A percentile compares a stretch with the other conserved stretches of the same genome.
These are phyloP conservation scores for Blumeria graminis DNA, from an alignment of 2,329 filamentous ascomycete species.

Conservation along the genomic window DNA sequence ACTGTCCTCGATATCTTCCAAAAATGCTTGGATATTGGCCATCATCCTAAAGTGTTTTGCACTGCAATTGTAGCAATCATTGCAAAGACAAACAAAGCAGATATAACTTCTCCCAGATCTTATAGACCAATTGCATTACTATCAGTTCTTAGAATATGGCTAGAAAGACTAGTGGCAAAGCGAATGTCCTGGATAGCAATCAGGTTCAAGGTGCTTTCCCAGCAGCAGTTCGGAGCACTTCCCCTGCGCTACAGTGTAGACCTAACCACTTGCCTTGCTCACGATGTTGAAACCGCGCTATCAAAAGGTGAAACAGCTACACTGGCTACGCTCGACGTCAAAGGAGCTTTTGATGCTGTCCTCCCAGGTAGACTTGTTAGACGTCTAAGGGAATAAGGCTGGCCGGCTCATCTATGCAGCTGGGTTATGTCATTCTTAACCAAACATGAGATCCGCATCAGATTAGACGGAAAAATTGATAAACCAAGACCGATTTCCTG, in stretches of 20 bases:
- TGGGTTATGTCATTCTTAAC: not conserved
- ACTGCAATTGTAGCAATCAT: not conserved
- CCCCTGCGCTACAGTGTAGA: not conserved
- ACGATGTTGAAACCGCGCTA: not conserved
- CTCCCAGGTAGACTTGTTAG: not conserved
- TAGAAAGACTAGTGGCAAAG: not conserved
- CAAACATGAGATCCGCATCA: not conserved
- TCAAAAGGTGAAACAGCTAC: not conserved
- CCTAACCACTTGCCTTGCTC: not conserved
- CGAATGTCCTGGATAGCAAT: not conserved
- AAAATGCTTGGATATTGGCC: not conserved
- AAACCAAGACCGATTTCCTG: not conserved
- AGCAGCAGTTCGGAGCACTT: not conserved
- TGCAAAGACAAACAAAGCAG: not conserved
- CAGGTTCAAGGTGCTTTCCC: not conserved
- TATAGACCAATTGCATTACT: not conserved
- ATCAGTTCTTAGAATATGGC: too few relatives aligned
- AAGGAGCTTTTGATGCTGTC: not conserved
- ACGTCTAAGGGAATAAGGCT: not conserved
- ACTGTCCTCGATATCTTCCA: not conserved
- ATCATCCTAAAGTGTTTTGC: not conserved
- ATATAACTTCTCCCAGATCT: not conserved
- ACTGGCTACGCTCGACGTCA: not conserved
- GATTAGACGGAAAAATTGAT: not conserved
- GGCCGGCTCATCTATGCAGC: not conserved